phyloP scores from a whole-genome alignment of 768 basidiomycete genomes.

The Boletus reticuloceps region DNA sequence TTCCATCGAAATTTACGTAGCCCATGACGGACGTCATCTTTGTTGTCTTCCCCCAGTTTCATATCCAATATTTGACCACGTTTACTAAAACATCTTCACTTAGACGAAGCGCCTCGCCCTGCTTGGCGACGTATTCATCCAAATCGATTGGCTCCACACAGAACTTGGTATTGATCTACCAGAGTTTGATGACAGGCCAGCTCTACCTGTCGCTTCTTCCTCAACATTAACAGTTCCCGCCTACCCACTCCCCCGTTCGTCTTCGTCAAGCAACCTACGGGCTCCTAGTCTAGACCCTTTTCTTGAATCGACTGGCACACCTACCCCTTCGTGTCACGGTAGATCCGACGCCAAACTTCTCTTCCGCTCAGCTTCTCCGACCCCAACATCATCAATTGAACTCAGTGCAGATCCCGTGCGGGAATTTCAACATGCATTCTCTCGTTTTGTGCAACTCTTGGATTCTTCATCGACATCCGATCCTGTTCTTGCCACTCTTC shows the following conservation, averaged over 20 bases:
- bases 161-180: conserved; percentile 78
- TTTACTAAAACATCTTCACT: neutral
- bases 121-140: conserved; percentile 60
- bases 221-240: conserved; percentile 37
- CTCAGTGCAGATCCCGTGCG: conserved; percentile 11
- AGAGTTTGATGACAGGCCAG: conserved; percentile 44
- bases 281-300: conserved; percentile 26
- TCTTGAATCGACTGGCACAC: conserved; percentile 35
- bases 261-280: conserved; percentile 30
- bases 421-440: conserved; percentile 59
- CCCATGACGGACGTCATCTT: neutral
- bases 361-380: conserved; percentile 28
- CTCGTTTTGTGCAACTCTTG: conserved; percentile 58
- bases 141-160: conserved; percentile 79
- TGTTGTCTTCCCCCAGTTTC: neutral
- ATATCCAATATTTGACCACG: neutral
- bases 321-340: conserved; percentile 46
- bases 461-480: conserved; percentile 37
- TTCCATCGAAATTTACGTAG: too few relatives aligned
- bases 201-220: conserved; percentile 30
- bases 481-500: conserved; percentile 19
- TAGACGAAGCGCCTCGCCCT: conserved; percentile 68
- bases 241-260: conserved; percentile 45
- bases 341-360: conserved; percentile 35
- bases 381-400: conserved; percentile 10